Base-by-base conservation (phyloP, 2,329 filamentous ascomycete genomes). In the Plectosphaerella cucumerina region DNA sequence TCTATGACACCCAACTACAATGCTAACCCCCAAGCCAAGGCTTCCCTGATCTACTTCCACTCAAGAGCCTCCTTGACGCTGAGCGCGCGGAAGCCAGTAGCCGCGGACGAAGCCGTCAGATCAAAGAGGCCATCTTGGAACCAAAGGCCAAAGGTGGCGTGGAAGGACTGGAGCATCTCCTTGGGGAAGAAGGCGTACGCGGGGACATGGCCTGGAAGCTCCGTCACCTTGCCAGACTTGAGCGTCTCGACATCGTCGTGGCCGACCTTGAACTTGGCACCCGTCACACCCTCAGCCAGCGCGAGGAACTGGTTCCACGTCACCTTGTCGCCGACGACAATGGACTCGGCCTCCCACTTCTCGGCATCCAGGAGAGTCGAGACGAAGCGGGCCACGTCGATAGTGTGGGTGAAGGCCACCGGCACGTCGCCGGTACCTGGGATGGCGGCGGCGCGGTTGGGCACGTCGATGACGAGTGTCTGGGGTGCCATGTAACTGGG, bases 381-480 rank as follows among this genome's bases (percentile, higher is more conserved):
- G 5, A 78, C 65, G 49, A 76, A 79, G 33, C 60, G 67, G 4
- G 70, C 76, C 37, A 82, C 63, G 57, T 82, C 78, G 6, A 62
- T 61, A 1, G 70, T 75, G 56, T 79, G 73, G 0, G 76, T 81
- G 59, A 78, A 74, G 3, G 67, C 61, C 9, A 75, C 64, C 3
- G 61, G 61, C 6, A 62, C 65, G 17, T 74, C 64, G 0, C 79
- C 79, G 21, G 70, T 64, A 0, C 75, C 76, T 0, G 78, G 77
- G 18, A 80, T 72, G 11, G 69, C 74, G 1, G 78, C 78, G 3
- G 61, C 62, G 12, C 72, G 70, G 53, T 67, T 65, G 4, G 59
- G 50, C 10, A 79, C 67, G 56, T 80, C 74, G 20, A 80, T 53
- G 4, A 71, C 66, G 15, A 76, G 68, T 1, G 68, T 62, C 46